phyloP scores from a whole-genome alignment of 148 eudicot genomes.

The Amaranthus cruentus region DNA sequence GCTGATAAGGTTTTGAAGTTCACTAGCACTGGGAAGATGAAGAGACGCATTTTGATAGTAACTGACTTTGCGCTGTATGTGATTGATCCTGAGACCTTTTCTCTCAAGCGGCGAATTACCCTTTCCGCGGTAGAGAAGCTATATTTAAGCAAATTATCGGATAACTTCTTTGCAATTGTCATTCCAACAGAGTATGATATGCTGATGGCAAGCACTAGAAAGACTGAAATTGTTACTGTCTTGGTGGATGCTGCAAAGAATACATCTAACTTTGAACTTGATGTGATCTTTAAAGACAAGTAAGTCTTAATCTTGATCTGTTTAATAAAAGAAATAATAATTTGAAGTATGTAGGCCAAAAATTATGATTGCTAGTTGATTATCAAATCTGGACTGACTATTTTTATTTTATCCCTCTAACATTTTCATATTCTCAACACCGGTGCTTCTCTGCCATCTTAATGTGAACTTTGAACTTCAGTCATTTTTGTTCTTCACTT shows the following conservation, averaged over 20 bases:
- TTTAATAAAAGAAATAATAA: too few species aligned
- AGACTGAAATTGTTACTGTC: constrained; percentile 74
- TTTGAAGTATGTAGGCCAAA: background rate
- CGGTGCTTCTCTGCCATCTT: constrained; percentile 1
- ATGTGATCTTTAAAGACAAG: constrained; percentile 73
- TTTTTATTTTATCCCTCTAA: background rate
- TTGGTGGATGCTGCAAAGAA: constrained; percentile 65
- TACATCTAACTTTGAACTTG: constrained; percentile 73
- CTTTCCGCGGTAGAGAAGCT: constrained; percentile 86
- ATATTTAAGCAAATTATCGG: constrained; percentile 73
- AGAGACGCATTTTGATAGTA: constrained; percentile 58
- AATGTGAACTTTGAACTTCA: background rate
- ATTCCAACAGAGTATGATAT: constrained; percentile 95
- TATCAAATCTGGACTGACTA: background rate
- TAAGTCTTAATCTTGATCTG: constrained; percentile 22
- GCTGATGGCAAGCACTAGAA: constrained; percentile 89
- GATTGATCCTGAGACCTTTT: constrained; percentile 64
- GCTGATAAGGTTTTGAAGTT: constrained; percentile 89
- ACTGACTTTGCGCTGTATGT: constrained; percentile 66
- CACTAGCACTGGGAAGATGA: constrained; percentile 88
- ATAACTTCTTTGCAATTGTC: constrained; percentile 72
- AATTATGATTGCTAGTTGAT: constrained; percentile 2
- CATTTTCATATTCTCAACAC: background rate
- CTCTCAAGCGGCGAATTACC: constrained; percentile 77
- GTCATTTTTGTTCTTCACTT: background rate